phyloP scores from a whole-genome alignment of 768 basidiomycete species.

The Amanita inopinata region DNA sequence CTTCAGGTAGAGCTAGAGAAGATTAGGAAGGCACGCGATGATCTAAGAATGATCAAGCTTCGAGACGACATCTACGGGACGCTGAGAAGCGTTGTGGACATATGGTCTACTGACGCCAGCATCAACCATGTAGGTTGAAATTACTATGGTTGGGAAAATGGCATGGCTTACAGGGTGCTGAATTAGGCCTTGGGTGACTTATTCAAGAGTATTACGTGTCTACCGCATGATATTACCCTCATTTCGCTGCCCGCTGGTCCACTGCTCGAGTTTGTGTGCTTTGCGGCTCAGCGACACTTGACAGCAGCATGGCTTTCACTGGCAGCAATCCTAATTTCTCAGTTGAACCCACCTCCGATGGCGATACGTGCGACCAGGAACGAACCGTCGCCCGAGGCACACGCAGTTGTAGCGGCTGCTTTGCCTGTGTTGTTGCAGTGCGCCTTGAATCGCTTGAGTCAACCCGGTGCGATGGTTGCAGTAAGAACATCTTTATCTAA shows the following conservation, averaged over 20 bases:
- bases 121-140: conserved; percentile 57
- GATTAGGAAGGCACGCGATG: conserved; percentile 52
- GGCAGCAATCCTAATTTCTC: conserved; percentile 69
- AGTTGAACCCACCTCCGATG: conserved; percentile 66
- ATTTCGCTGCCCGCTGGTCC: conserved; percentile 77
- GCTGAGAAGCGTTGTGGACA: conserved; percentile 49
- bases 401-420: conserved; percentile 42
- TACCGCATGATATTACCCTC: conserved; percentile 68
- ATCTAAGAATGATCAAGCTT: conserved; percentile 51
- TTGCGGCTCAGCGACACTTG: conserved; percentile 59
- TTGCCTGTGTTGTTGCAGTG: conserved; percentile 52
- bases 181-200: conserved; percentile 69
- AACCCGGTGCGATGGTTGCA: conserved; percentile 57
- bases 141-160: conserved; percentile 1
- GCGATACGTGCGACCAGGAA: conserved; percentile 36
- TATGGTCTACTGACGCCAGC: conserved; percentile 75
- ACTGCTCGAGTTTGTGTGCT: conserved; percentile 67
- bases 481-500: conserved; percentile 37
- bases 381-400: conserved; percentile 44
- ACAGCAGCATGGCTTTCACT: conserved; percentile 82
- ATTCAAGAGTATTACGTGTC: conserved; percentile 76
- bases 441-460: conserved; percentile 41
- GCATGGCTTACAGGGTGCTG: not conserved
- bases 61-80: conserved; percentile 57
- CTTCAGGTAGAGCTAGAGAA: conserved; percentile 39